These are phyloP conservation scores for Pichia insulana DNA, from an alignment of 805 yeast genomes.

Conservation along the genomic window DNA sequence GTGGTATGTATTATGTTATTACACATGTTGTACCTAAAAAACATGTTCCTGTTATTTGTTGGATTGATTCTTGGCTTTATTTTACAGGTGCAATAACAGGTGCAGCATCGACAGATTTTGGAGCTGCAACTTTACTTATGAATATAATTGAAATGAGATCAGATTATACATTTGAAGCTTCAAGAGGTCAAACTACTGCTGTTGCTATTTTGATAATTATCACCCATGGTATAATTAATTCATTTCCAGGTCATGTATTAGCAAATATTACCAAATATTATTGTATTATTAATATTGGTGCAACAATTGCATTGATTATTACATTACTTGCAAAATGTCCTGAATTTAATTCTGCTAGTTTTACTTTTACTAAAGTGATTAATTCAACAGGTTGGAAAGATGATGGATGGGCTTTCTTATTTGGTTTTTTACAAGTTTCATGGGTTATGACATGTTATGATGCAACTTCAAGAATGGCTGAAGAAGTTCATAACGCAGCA, in stretches of 20 bases:
- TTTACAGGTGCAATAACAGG: slow-evolving; percentile 42
- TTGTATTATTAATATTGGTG: slow-evolving; percentile 41
- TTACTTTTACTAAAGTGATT: slow-evolving; percentile 39
- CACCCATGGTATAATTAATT: slow-evolving; percentile 42
- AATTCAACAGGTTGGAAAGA: slow-evolving; percentile 43
- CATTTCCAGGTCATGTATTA: slow-evolving; percentile 42
- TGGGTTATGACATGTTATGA: slow-evolving; percentile 56
- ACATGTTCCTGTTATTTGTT: slow-evolving; percentile 42
- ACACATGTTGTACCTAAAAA: slow-evolving; percentile 40
- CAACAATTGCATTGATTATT: slow-evolving; percentile 41
- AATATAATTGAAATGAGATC: slow-evolving; percentile 35
- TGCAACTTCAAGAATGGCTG: slow-evolving; percentile 47
- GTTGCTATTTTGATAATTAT: slow-evolving; percentile 41
- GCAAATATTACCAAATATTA: slow-evolving; percentile 42
- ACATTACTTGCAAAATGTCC: slow-evolving; percentile 49
- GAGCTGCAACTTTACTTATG: slow-evolving; percentile 40
- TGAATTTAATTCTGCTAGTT: slow-evolving; percentile 34
- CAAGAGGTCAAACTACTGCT: slow-evolving; percentile 39
- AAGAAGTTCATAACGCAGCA: slow-evolving; percentile 47
- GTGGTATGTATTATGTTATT: slow-evolving; percentile 42
- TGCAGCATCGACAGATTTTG: slow-evolving; percentile 44
- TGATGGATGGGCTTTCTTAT: slow-evolving; percentile 49
- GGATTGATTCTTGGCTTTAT: slow-evolving; percentile 48
- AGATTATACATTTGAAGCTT: slow-evolving; percentile 32
- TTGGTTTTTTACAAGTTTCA: slow-evolving; percentile 48